A percentile compares a stretch with the other conserved stretches of the same genome.
These are phyloP conservation scores for Rhizopogon parksii DNA, from an alignment of 1,284 basidiomycete genomes.

Conservation along the genomic window DNA sequence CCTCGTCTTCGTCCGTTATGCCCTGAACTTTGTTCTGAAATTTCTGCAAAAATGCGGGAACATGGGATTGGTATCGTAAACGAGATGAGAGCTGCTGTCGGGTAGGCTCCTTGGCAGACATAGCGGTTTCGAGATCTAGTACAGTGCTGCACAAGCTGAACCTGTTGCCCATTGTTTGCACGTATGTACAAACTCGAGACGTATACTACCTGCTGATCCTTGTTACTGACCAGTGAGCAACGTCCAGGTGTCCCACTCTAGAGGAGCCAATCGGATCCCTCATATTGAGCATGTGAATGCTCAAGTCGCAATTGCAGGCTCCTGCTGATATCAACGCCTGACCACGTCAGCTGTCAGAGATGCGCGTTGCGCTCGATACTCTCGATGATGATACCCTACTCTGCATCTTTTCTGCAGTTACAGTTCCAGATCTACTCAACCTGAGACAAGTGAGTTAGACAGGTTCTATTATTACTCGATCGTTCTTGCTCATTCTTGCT, in stretches of 20 bases:
- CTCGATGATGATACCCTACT: conserved; percentile 45
- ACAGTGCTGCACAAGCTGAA: neutral
- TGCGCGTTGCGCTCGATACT: conserved; percentile 18
- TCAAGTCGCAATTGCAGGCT: neutral
- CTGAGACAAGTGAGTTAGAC: conserved; percentile 38
- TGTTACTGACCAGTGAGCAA: neutral
- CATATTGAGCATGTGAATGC: neutral
- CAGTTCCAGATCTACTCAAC: conserved; percentile 40
- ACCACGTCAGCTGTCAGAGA: conserved; percentile 4
- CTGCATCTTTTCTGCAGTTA: conserved; percentile 38
- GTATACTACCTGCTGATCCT: too few relatives aligned
- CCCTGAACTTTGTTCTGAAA: conserved; percentile 55
- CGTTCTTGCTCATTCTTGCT: neutral
- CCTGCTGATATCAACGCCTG: neutral
- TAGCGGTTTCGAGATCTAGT: conserved; percentile 13
- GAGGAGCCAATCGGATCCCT: neutral
- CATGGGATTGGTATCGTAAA: conserved; percentile 46
- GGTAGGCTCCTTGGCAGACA: conserved; percentile 62
- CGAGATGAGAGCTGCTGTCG: conserved; percentile 58
- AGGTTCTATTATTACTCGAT: neutral
- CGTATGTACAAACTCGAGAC: neutral
- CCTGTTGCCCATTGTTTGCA: neutral
- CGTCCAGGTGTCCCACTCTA: neutral
- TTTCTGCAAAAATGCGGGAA: conserved; percentile 54
- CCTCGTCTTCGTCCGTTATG: conserved; percentile 36